Evolutionary conservation across 2,329 filamentous ascomycete species (phyloP), one percentile per base, ranked within the genome.

Genomic region (Phaeosphaeria sp.): DNA sequence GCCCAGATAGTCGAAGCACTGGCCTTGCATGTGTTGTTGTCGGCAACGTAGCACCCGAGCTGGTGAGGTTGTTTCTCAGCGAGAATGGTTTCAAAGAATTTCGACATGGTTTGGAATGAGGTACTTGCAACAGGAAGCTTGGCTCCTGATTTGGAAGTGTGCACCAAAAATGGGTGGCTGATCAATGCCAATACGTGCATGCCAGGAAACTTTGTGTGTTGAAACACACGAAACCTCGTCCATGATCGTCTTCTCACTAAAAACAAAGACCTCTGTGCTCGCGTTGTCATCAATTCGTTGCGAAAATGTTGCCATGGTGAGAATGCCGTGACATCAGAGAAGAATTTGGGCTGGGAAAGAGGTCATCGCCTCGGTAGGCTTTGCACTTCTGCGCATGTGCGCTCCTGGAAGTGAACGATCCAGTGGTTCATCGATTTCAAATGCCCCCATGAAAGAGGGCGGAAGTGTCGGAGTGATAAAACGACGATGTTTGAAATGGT

Each of bases 401-500:
- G 23, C 15, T 36, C 25, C n/a, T 48, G 18, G 2, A 3, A 15
- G 6, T 36, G 17, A 25, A 25, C 3, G 17, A n/a, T 23, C 15
- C 3, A 5, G 17, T 42, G 51, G 17, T 42, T 18, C 15, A 11
- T 39, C 50, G 18, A 36, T 36, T 39, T 20, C 22, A 50, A 22
- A 18, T 43, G 41, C 15, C 3, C 41, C 20, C 18, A 22, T 36
- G 39, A 39, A 21, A 50, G 46, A 44, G 39, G 23, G 18, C 46
- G 21, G 36, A 53, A 25, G 44, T 48, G 23, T 21, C 54, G 53
- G 49, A 49, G 61, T 61, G 47, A 55, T 69, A 66, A 72, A 68
- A 73, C 70, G 39, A 41, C 50, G 53, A 65, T 66, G 71, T 73
- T 71, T 73, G 58, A 61, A 59, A 50, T 68, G 33, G 62, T 64